phyloP scores from a whole-genome alignment of 768 basidiomycete species.

The Lactarius psammicola region DNA sequence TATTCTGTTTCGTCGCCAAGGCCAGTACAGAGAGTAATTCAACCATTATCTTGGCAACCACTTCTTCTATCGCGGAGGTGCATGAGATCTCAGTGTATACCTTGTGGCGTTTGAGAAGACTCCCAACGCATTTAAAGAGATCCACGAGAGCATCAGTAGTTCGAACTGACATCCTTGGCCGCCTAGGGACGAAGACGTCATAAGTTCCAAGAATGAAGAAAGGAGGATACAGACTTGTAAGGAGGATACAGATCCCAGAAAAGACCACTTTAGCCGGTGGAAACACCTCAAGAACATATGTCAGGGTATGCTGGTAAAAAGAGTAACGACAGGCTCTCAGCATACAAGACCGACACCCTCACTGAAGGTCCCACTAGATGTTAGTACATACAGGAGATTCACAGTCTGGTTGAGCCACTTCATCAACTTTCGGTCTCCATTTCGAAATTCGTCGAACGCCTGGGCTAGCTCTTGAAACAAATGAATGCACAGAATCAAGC shows the following conservation, averaged over 20 bases:
- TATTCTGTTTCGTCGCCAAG: constrained; percentile 13
- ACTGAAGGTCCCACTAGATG: not conserved
- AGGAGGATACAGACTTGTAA: not conserved
- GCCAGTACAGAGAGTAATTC: constrained; percentile 16
- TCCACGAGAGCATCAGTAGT: constrained; percentile 7
- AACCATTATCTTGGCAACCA: not conserved
- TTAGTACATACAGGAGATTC: not conserved
- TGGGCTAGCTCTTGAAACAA: too few species aligned
- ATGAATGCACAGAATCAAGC: not conserved
- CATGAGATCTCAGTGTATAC: not conserved
- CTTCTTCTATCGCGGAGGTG: not conserved
- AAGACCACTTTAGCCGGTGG: not conserved
- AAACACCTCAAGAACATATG: not conserved
- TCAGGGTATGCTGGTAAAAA: not conserved
- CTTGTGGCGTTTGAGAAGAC: constrained; percentile 7
- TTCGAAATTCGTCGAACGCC: too few species aligned
- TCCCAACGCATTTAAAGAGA: not conserved
- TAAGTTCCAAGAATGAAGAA: not conserved
- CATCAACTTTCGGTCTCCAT: not conserved
- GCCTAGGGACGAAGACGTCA: not conserved
- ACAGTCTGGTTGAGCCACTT: not conserved
- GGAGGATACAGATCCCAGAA: constrained; percentile 5
- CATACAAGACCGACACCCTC: not conserved
- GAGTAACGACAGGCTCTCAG: not conserved
- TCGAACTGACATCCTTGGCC: not conserved